Conservation (phyloP, 2,329 filamentous ascomycete genomes). For the Claviceps fusiformis region DNA sequence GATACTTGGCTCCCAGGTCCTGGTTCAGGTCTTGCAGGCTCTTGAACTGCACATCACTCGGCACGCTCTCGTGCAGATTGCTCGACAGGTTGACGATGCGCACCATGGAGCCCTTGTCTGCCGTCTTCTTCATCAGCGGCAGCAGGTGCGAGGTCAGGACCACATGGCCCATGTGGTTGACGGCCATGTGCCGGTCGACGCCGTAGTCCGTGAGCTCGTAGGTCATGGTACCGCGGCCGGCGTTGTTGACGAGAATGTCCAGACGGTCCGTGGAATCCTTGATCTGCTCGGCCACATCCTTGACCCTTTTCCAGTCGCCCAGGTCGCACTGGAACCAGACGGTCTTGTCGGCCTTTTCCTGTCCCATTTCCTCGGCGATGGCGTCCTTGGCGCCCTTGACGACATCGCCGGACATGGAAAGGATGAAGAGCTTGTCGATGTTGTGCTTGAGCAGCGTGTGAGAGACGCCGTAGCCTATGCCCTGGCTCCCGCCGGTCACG, state of each 20-base stretch:
- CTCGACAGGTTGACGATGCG: neutral
- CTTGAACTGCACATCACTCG: neutral
- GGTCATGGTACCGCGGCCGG: neutral
- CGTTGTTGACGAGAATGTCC: neutral
- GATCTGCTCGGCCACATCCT: neutral
- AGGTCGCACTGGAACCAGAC: neutral
- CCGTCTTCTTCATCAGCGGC: conserved; percentile 1
- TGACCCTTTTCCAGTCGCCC: neutral
- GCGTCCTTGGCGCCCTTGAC: neutral
- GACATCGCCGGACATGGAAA: neutral
- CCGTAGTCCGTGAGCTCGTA: neutral
- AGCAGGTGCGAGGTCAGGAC: neutral
- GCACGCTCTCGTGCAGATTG: conserved; percentile 1
- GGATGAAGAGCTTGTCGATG: neutral
- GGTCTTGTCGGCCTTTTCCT: neutral
- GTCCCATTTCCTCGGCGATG: neutral
- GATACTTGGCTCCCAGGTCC: neutral
- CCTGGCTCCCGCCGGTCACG: neutral
- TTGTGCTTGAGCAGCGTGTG: neutral
- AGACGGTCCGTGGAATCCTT: neutral
- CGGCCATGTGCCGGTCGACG: conserved; percentile 1
- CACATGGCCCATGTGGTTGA: neutral
- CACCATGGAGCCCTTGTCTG: neutral
- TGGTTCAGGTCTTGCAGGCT: neutral
- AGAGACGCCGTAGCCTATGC: neutral